Base-by-base conservation (phyloP, 345 rosid species). In the Sisymbrium altissimum region DNA sequence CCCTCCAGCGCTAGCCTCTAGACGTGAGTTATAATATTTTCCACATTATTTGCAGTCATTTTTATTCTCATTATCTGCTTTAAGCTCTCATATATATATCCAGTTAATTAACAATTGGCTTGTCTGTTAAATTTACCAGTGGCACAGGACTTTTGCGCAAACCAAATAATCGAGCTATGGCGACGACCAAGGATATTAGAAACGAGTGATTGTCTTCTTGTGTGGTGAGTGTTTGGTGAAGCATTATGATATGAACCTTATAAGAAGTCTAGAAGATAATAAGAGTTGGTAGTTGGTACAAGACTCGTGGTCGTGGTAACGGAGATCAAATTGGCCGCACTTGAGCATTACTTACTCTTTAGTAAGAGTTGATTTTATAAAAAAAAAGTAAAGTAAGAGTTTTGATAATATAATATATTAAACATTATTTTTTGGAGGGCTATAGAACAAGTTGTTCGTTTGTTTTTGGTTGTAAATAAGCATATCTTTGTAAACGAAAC, bases 1-100 rank as follows among this genome's bases (percentile, higher is more conserved):
- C 87, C 85, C 1, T 72, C 83, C 3, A 76, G 81, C 0, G 84
- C 89, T 13, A 62, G 23, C 27, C 70, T 75, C 11, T 68, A 75
- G n/a, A 81, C 80, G 96, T 86, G 66, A 79, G 80, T 54, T 27
- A 33, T 29, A 49, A 19, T 54, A 7, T 43, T 14, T 33, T 36
- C 40, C 40, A 10, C 7, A 43, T 3, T 8, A 18, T 48, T 23
- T 35, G 35, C 1, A 0, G 8, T 35, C 10, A 35, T 35, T 35
- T 23, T 36, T 18, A 13, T 27, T 66, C 15, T 18, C 15, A 15
- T 30, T 27, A 25, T 3, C 50, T 25, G 7, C 1, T 43, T 2
- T 25, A 44, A 44, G 2, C 39, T 5, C 0, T 43, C 67, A 27
- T 27, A 1, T 55, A 55, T 57, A 4, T 23, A n/a, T 3, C n/a